Percentiles rank a stretch among this genome's conserved stretches.
These are phyloP conservation scores for Erysiphe pulchra DNA, from an alignment of 2,329 filamentous ascomycete genomes.

Conservation along the genomic window DNA sequence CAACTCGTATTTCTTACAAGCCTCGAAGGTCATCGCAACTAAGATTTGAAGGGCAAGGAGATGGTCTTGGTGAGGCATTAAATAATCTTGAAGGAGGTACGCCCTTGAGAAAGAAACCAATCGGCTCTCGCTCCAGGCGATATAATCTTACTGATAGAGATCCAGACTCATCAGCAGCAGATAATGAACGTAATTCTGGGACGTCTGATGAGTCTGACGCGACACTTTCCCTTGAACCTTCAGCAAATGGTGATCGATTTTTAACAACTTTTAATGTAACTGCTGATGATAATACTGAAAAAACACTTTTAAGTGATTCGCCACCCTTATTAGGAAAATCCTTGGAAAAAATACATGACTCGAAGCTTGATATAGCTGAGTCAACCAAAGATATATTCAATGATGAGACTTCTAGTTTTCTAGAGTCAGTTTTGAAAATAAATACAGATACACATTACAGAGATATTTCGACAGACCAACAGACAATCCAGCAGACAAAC, in stretches of 20 bases:
- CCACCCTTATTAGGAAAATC: no score
- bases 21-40: slow-evolving; percentile 13
- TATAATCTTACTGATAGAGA: slow-evolving; percentile 3
- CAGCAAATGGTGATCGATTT: not conserved
- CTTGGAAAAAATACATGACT: no score
- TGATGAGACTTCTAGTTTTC: no score
- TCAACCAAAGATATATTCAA: no score
- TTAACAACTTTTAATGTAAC: not conserved
- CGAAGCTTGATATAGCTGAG: no score
- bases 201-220: slow-evolving; percentile 11
- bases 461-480: no score
- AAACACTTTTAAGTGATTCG: no score
- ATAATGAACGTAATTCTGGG: slow-evolving; percentile 11
- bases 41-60: slow-evolving; percentile 11
- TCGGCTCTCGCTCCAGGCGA: slow-evolving; percentile 5
- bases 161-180: slow-evolving; percentile 9
- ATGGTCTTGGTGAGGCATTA: slow-evolving; percentile 9
- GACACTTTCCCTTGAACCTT: slow-evolving; percentile 6
- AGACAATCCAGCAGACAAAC: no score
- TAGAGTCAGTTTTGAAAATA: no score
- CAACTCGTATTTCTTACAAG: slow-evolving; percentile 10
- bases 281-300: no score
- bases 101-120: slow-evolving; percentile 3
- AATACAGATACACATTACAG: no score
- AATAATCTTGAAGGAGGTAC: slow-evolving; percentile 8